Evolutionary conservation across 805 yeast species (phyloP).

Genomic region (Candida coleopterorum): DNA sequence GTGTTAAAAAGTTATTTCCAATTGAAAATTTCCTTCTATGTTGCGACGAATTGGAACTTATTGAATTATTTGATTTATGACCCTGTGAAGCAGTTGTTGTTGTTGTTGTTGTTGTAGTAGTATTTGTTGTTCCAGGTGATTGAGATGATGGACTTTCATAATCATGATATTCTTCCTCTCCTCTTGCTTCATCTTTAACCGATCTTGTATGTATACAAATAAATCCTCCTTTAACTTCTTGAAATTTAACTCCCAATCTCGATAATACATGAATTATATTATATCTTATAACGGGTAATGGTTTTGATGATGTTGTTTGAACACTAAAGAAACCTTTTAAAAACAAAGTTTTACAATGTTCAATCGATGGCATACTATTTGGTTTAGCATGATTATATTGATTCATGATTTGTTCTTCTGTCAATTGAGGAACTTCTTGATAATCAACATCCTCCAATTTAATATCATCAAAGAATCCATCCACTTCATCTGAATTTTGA

Average conservation of each 20-base stretch:
- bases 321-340: slow-evolving; percentile 92
- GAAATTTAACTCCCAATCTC: slow-evolving; percentile 71
- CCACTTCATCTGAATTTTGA: slow-evolving; percentile 46
- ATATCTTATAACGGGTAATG: slow-evolving; percentile 81
- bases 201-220: slow-evolving; percentile 70
- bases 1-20: slow-evolving; percentile 50
- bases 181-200: slow-evolving; percentile 17
- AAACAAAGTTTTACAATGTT: slow-evolving; percentile 85
- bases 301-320: slow-evolving; percentile 91
- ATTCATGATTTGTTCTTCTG: slow-evolving; percentile 38
- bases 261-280: slow-evolving; percentile 75
- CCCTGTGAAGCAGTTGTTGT: too few species aligned
- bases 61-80: slow-evolving; percentile 37
- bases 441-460: slow-evolving; percentile 36
- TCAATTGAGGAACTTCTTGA: slow-evolving; percentile 29
- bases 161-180: slow-evolving; percentile 14
- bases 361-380: slow-evolving; percentile 89
- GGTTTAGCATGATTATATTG: slow-evolving; percentile 54
- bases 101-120: too few species aligned
- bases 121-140: slow-evolving; percentile 30
- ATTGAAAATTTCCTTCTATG: slow-evolving; percentile 63
- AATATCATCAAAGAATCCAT: slow-evolving; percentile 57
- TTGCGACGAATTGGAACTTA: slow-evolving; percentile 20
- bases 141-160: slow-evolving; percentile 29
- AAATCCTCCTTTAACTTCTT: slow-evolving; percentile 92